Conservation (phyloP, 2,329 filamentous ascomycete genomes). For the Epichloe typhina region DNA sequence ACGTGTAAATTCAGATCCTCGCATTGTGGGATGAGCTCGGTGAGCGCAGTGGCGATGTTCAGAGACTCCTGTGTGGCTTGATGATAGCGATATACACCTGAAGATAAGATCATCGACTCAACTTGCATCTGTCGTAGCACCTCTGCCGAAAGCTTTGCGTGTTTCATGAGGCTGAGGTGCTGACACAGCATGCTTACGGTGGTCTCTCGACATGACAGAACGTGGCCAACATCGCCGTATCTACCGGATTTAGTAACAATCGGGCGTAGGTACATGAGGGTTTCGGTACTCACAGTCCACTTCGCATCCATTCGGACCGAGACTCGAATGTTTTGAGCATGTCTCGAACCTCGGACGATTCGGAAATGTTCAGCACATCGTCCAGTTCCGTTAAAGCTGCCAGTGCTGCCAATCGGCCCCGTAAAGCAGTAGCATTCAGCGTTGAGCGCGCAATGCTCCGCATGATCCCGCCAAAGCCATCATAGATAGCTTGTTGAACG, state of each 20-base stretch:
- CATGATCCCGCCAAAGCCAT: slow-evolving; percentile 50
- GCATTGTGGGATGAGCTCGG: slow-evolving; percentile 59
- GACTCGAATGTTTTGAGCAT: slow-evolving; percentile 50
- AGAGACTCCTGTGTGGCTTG: slow-evolving; percentile 75
- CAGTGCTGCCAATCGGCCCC: slow-evolving; percentile 45
- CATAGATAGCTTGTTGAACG: slow-evolving; percentile 46
- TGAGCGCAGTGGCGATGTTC: slow-evolving; percentile 73
- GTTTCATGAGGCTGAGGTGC: slow-evolving; percentile 47
- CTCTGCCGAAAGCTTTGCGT: slow-evolving; percentile 45
- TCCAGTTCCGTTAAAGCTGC: slow-evolving; percentile 72
- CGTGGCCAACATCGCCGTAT: slow-evolving; percentile 64
- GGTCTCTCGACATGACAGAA: slow-evolving; percentile 73
- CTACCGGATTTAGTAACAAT: slow-evolving; percentile 25
- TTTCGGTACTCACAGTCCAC: slow-evolving; percentile 49
- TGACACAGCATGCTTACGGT: slow-evolving; percentile 68
- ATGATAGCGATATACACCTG: slow-evolving; percentile 65
- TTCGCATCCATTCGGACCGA: slow-evolving; percentile 68
- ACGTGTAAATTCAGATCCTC: slow-evolving; percentile 59
- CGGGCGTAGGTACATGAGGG: not conserved
- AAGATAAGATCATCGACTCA: slow-evolving; percentile 61
- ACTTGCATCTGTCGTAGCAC: slow-evolving; percentile 62
- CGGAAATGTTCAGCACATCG: slow-evolving; percentile 53
- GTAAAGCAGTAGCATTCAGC: slow-evolving; percentile 36
- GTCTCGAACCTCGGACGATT: slow-evolving; percentile 45
- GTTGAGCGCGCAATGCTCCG: slow-evolving; percentile 35